These are phyloP conservation scores for Entomortierella parvispora DNA, from an alignment of 192 early-diverging fungal species.

Conservation along the genomic window DNA sequence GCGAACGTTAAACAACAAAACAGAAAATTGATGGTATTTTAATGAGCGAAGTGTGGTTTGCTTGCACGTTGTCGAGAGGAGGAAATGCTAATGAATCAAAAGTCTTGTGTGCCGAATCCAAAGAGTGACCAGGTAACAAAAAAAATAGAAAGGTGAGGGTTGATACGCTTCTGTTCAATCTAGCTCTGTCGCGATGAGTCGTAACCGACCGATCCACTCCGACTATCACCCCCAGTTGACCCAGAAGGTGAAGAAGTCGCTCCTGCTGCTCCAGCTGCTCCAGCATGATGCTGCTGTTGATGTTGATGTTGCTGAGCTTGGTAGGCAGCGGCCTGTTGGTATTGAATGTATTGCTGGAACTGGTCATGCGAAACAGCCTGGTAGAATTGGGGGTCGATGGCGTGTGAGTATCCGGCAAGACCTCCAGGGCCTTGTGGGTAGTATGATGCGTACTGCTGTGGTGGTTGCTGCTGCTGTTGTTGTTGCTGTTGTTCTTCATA, in stretches of 20 bases:
- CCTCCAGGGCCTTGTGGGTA: conserved; percentile 37
- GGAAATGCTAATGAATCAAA: too few relatives aligned
- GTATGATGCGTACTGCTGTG: conserved; percentile 39
- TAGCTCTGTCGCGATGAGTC: neutral
- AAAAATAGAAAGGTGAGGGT: too few relatives aligned
- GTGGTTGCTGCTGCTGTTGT: too few relatives aligned
- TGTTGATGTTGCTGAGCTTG: conserved; percentile 23
- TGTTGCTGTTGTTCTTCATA: conserved; percentile 14
- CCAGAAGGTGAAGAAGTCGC: neutral
- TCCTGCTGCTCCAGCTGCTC: neutral
- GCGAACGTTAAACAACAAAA: too few relatives aligned
- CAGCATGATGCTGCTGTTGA: conserved; percentile 2
- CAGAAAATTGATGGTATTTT: too few relatives aligned
- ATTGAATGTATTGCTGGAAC: conserved; percentile 50
- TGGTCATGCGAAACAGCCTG: conserved; percentile 47
- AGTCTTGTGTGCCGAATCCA: too few relatives aligned
- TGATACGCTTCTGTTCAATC: too few relatives aligned
- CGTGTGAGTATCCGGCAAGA: conserved; percentile 29
- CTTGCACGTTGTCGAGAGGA: too few relatives aligned
- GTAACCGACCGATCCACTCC: conserved; percentile 24
- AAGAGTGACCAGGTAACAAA: too few relatives aligned
- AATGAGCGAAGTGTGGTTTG: too few relatives aligned
- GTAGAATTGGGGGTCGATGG: conserved; percentile 39
- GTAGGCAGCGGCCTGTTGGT: conserved; percentile 42
- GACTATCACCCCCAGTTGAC: neutral